A percentile compares a stretch with the other conserved stretches of the same genome.
Evolutionary conservation across 345 rosid species (phyloP).

Genomic region (Bruguiera gymnorhiza): DNA sequence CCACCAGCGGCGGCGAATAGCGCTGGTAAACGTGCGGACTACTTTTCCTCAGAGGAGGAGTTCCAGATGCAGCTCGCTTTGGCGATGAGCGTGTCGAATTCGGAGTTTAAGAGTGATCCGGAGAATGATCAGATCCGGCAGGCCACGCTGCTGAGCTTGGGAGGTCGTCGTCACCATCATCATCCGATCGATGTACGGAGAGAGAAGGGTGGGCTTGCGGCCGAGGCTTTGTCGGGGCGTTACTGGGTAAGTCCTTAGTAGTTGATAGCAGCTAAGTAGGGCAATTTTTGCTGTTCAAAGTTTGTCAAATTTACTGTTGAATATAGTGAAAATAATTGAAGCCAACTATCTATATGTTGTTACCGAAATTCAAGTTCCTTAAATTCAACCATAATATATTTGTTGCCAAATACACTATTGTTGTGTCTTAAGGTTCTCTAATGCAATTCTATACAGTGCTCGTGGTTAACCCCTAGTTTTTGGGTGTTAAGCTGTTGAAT

Average conservation of each 20-base stretch:
- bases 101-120: slow-evolving; percentile 58
- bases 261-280: not conserved
- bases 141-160: slow-evolving; percentile 67
- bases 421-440: not conserved
- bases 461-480: not conserved
- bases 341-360: not conserved
- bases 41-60: slow-evolving; percentile 86
- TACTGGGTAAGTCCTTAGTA: slow-evolving; percentile 73
- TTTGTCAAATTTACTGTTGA: not conserved
- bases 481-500: too few relatives aligned
- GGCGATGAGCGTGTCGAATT: slow-evolving; percentile 90
- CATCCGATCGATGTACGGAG: slow-evolving; percentile 49
- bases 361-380: not conserved
- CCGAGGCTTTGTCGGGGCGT: slow-evolving; percentile 75
- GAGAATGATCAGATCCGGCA: slow-evolving; percentile 97
- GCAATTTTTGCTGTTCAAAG: not conserved
- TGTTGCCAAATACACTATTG: not conserved
- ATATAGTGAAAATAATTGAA: not conserved
- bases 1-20: slow-evolving; percentile 9
- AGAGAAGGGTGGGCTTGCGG: slow-evolving; percentile 55
- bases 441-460: not conserved
- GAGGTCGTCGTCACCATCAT: slow-evolving; percentile 28
- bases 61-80: slow-evolving; percentile 92
- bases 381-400: too few relatives aligned
- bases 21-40: slow-evolving; percentile 40